Conservation (phyloP, 768 basidiomycete genomes). For the Mycena galericulata region DNA sequence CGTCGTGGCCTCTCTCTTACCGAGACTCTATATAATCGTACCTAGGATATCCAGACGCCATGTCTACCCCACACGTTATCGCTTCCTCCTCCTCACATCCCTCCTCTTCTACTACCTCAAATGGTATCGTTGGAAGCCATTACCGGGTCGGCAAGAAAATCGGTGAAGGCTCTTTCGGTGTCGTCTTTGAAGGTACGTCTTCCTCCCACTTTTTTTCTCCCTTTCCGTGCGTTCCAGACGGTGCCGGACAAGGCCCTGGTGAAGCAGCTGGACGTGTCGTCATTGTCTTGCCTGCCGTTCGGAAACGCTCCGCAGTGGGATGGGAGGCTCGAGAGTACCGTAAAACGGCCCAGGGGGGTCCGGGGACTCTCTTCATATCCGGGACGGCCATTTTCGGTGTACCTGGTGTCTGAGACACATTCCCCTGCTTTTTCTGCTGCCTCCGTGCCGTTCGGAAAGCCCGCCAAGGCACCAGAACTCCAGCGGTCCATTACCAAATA, state of each 20-base stretch:
- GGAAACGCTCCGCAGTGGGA: conserved; percentile 7
- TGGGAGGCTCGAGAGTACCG: background rate
- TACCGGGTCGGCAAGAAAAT: conserved; percentile 98
- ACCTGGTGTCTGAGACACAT: no score
- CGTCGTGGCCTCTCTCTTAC: background rate
- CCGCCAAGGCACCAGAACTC: no score
- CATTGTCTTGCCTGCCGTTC: background rate
- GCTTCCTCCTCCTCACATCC: conserved; percentile 81
- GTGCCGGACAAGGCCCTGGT: background rate
- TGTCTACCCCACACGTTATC: conserved; percentile 89
- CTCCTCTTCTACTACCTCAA: conserved; percentile 68
- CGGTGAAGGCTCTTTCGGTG: conserved; percentile 98
- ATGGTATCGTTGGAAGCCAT: conserved; percentile 83
- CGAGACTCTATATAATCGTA: conserved; percentile 17
- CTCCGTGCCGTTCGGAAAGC: background rate
- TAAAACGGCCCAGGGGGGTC: background rate
- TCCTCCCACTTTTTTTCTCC: conserved; percentile 9
- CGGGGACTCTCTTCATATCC: background rate
- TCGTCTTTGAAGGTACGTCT: conserved; percentile 90
- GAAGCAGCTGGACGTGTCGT: background rate
- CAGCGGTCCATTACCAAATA: no score
- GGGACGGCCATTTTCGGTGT: background rate
- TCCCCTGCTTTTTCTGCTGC: background rate
- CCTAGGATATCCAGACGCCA: conserved; percentile 43
- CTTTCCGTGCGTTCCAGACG: conserved; percentile 2